Conservation (phyloP, 2,329 filamentous ascomycete species). For the Fusarium multiceps region DNA sequence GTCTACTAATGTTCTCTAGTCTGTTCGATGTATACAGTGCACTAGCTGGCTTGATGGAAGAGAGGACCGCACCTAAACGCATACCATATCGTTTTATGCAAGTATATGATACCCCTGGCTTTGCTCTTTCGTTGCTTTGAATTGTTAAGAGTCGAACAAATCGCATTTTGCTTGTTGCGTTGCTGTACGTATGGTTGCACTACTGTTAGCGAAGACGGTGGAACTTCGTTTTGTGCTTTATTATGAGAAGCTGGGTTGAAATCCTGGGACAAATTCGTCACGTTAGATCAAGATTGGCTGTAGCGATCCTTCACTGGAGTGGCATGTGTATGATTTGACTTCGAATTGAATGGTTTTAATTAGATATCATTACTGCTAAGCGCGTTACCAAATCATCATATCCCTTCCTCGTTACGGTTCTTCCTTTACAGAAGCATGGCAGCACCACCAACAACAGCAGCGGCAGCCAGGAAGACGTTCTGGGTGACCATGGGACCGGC, state of each 20-base stretch:
- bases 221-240: not conserved
- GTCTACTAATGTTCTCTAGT: constrained; percentile 47
- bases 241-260: not conserved
- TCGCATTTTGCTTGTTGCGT: not conserved
- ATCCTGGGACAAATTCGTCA: not conserved
- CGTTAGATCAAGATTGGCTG: not conserved
- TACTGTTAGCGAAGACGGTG: not conserved
- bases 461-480: constrained; percentile 51
- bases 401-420: not conserved
- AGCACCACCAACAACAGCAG: constrained; percentile 51
- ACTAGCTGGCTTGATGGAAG: constrained; percentile 64
- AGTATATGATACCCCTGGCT: constrained; percentile 21
- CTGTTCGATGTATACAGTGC: constrained; percentile 60
- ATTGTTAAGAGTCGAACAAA: not conserved
- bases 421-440: constrained; percentile 49
- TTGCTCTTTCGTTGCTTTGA: not conserved
- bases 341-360: constrained; percentile 10
- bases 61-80: constrained; percentile 52
- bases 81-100: not conserved
- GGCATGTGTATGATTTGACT: not conserved
- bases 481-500: constrained; percentile 49
- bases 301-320: not conserved
- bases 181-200: not conserved
- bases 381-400: constrained; percentile 1
- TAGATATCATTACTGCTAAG: constrained; percentile 13